phyloP scores from a whole-genome alignment of 2,329 filamentous ascomycete species.

The Alternaria angustiovoidea region DNA sequence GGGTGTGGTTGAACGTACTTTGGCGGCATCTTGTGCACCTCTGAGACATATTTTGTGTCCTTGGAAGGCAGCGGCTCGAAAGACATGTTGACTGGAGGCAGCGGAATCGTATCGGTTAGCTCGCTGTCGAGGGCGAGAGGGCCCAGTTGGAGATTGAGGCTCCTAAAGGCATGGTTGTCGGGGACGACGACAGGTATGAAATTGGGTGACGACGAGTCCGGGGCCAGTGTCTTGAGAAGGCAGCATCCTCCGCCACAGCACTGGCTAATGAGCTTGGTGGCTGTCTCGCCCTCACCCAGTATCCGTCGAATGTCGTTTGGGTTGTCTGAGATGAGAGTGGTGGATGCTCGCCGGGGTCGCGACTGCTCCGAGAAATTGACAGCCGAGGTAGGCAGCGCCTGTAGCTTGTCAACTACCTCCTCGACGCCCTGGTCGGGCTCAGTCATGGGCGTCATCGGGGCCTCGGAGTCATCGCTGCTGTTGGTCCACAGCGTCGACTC shows the following conservation, averaged over 20 bases:
- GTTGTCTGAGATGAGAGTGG: conserved; percentile 68
- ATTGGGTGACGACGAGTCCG: conserved; percentile 55
- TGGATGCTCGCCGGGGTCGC: conserved; percentile 69
- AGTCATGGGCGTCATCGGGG: conserved; percentile 55
- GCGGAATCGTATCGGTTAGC: conserved; percentile 73
- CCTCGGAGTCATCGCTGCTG: conserved; percentile 53
- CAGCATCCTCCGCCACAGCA: conserved; percentile 73
- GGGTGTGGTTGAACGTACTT: conserved; percentile 93
- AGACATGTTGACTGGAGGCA: conserved; percentile 79
- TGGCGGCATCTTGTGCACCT: conserved; percentile 72
- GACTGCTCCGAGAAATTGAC: conserved; percentile 49
- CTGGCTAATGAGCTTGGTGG: conserved; percentile 68
- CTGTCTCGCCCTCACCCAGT: conserved; percentile 62
- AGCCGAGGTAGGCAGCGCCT: conserved; percentile 48
- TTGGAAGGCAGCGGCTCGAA: conserved; percentile 66
- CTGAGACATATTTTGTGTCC: conserved; percentile 52
- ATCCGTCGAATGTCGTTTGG: conserved; percentile 66
- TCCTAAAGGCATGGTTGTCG: conserved; percentile 84
- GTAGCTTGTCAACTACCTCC: conserved; percentile 54
- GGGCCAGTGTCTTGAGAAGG: conserved; percentile 63
- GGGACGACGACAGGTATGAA: conserved; percentile 65
- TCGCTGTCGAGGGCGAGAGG: conserved; percentile 74
- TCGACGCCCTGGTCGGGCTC: conserved; percentile 53
- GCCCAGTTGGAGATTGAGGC: conserved; percentile 78
- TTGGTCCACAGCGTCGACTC: conserved; percentile 53